Evolutionary conservation across 768 basidiomycete genomes (phyloP), one percentile per base, ranked within the genome.

Genomic region (Amanita jacksonii): DNA sequence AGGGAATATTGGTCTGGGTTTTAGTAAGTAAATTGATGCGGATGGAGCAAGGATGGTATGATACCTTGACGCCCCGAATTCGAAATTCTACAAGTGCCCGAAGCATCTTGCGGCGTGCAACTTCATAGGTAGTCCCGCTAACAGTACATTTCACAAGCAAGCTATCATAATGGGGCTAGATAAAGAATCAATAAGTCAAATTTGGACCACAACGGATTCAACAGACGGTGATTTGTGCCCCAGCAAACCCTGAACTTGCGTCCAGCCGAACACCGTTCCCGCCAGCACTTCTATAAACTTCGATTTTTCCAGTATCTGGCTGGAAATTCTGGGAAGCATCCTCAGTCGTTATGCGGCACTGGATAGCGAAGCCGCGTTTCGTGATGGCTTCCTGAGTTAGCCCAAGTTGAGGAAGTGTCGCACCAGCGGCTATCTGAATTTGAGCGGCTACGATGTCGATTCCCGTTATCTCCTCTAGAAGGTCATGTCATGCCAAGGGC

Each of bases 81-180:
- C 96, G 87, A 82, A 98, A 99, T 62, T 99, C 96, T 37, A 99
- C 92, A n/a, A 99, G 77, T 25, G 96, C 94, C 54, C 96, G 88
- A 43, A 99, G 79, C 92, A 98, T 98, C 74, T 99, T 99, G 52
- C 96, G 77, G 48, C 96, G 84, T 28, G 96, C 96, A 41, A 99
- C 93, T 58, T 99, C 96, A 57, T 97, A 99, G 1, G 94, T 98
- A 2, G 96, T 93, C 39, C 96, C 96, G 49, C 84, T 90, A 45
- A 94, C 91, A 30, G 81, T 83, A 57, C 89, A 91, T 67, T 99
- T 99, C 55, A 99, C 96, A 38, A 99, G 74, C 63, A 98, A 72
- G 55, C 89, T 92, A 68, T 99, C 96, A 59, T 99, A 99, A 65
- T 98, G 92, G 45, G 94, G 94, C 88, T 93, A 53, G 1, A 53